These are phyloP conservation scores for Castanea sativa DNA, from an alignment of 306 rosid genomes.

Conservation along the genomic window DNA sequence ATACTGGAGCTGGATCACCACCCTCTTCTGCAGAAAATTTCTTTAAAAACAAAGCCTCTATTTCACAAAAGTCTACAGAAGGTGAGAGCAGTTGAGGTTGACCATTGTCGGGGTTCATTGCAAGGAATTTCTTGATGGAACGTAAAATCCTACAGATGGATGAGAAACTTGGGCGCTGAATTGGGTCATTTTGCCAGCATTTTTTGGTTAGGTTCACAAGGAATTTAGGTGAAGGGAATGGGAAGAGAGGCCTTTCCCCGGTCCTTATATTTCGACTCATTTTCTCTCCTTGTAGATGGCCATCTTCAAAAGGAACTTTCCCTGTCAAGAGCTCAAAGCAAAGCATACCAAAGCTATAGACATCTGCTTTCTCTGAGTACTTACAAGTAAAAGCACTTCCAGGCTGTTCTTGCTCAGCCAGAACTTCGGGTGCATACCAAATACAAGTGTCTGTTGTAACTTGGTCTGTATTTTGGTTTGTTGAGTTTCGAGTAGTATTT, in stretches of 20 bases:
- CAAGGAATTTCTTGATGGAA: conserved; percentile 68
- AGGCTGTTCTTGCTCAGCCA: conserved; percentile 54
- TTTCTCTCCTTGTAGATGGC: conserved; percentile 74
- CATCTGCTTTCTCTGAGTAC: conserved; percentile 82
- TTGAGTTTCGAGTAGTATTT: conserved; percentile 28
- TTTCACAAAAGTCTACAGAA: conserved; percentile 59
- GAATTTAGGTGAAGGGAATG: conserved; percentile 75
- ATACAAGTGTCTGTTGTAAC: conserved; percentile 44
- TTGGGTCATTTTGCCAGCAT: conserved; percentile 86
- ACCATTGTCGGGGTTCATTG: conserved; percentile 53
- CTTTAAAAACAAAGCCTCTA: conserved; percentile 62
- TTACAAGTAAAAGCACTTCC: conserved; percentile 23
- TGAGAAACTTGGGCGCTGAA: conserved; percentile 73
- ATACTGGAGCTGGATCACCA: conserved; percentile 27
- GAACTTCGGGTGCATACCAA: conserved; percentile 89
- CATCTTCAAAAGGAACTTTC: conserved; percentile 80
- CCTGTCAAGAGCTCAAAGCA: conserved; percentile 88
- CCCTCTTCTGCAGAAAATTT: conserved; percentile 29
- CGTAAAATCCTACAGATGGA: conserved; percentile 83
- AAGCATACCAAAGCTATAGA: conserved; percentile 87
- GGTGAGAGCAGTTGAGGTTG: conserved; percentile 52
- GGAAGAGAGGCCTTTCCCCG: conserved; percentile 94
- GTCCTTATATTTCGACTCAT: conserved; percentile 59
- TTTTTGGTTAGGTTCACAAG: conserved; percentile 70
- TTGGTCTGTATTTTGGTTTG: conserved; percentile 15